Evolutionary conservation across 169 alveolate species (phyloP), one percentile per base, ranked within the genome.

Genomic region (Neospora caninum): DNA sequence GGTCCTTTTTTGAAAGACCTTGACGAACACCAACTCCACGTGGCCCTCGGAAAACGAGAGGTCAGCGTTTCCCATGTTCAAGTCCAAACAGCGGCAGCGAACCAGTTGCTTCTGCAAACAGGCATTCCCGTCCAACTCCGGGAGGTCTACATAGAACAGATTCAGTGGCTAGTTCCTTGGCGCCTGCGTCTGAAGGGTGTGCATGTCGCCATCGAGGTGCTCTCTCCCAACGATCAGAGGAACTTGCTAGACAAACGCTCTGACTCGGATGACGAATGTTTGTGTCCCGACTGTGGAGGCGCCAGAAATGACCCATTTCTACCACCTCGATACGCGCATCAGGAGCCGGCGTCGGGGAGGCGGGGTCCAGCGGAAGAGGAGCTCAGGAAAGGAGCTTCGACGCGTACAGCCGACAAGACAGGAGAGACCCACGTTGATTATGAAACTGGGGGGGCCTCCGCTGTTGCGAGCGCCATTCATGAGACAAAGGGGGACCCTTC

Each of bases 101-200:
- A 82, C 39, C 89, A 41, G 89, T 27, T 82, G 89, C 89, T 82
- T 39, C 41, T 7, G 38, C 89, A 42, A 31, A 16, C 89, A 7
- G 89, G 89, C 29, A 27, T 82, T 22, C 89, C 89, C 27, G n/a
- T 82, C 4, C 67, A 82, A 31, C 18, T 82, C 13, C 89, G 89
- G 31, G 89, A 82, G 64, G 89, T 82, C 39, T 82, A 82, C 38
- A 49, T 82, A 36, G 89, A 42, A 27, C 89, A 41, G 29, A 36
- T 82, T 49, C 89, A 82, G 89, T 82, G 89, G 89, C 67, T 82
- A 38, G 89, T 82, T 13, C 89, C 89, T 64, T 82, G 89, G 89
- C 89, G 64, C 31, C 41, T 82, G 89, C 89, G 89, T 42, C 69
- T 82, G 41, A 82, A 43, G 67, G 89, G 89, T 7, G 43, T 82